These are phyloP conservation scores for Xylaria sp. DNA, from an alignment of 2,329 filamentous ascomycete species.

Conservation along the genomic window DNA sequence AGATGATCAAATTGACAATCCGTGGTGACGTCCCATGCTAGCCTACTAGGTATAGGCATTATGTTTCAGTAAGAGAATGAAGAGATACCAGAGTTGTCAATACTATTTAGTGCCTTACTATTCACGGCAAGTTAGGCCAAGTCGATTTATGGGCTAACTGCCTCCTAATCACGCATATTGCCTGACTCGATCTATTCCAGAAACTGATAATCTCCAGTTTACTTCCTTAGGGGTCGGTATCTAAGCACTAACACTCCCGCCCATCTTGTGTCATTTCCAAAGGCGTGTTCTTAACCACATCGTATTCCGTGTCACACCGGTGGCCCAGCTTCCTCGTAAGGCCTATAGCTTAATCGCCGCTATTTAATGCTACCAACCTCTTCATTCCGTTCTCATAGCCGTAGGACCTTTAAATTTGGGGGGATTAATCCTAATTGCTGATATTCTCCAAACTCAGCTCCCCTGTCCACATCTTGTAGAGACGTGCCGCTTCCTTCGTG, in stretches of 20 bases:
- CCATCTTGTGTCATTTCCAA: background rate
- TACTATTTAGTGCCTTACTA: background rate
- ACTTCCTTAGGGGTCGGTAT: constrained; percentile 1
- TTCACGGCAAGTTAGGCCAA: background rate
- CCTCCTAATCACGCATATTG: background rate
- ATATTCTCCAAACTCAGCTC: background rate
- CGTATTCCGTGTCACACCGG: background rate
- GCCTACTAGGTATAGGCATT: background rate
- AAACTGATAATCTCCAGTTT: background rate
- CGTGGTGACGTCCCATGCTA: background rate
- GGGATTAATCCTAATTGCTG: background rate
- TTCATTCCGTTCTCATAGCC: background rate
- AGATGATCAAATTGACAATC: background rate
- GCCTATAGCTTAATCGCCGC: background rate
- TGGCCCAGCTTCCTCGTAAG: background rate
- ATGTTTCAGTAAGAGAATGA: background rate
- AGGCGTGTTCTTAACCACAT: background rate
- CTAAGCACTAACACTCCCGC: background rate
- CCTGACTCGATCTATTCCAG: background rate
- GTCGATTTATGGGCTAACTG: background rate
- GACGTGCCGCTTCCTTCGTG: background rate
- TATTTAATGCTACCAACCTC: background rate
- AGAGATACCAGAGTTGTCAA: background rate
- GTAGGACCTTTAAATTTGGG: background rate
- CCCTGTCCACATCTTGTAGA: background rate